A percentile compares a stretch with the other conserved stretches of the same genome.
Conservation (phyloP, 306 rosid species). For the Begonia fuchsioides region DNA sequence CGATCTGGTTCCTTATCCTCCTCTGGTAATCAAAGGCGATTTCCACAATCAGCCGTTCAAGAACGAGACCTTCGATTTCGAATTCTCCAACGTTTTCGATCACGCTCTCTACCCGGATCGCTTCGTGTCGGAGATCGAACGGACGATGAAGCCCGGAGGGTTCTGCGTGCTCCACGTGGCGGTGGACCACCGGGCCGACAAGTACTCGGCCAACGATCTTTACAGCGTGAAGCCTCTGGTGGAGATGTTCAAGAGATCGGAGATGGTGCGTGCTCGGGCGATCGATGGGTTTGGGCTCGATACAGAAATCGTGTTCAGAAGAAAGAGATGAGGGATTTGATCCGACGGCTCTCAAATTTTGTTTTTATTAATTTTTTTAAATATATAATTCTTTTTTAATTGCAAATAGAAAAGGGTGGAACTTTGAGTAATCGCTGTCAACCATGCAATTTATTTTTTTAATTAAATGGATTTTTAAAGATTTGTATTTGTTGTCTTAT, state of each 20-base stretch:
- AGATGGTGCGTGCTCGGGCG: constrained; percentile 32
- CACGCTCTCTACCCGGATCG: constrained; percentile 73
- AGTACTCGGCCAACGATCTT: constrained; percentile 81
- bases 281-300: constrained; percentile 85
- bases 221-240: constrained; percentile 52
- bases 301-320: constrained; percentile 60
- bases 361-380: background rate
- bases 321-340: constrained; percentile 24
- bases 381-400: no score
- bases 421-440: no score
- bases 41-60: constrained; percentile 65
- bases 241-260: constrained; percentile 30
- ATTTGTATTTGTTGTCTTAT: no score
- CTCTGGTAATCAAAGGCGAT: constrained; percentile 62
- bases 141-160: constrained; percentile 69
- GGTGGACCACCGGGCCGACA: constrained; percentile 43
- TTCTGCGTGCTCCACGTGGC: constrained; percentile 73
- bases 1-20: constrained; percentile 76
- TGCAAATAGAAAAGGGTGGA: no score
- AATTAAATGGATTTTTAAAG: no score
- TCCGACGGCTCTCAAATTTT: background rate
- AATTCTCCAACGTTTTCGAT: constrained; percentile 91
- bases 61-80: constrained; percentile 53
- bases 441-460: no score
- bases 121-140: constrained; percentile 72